Conservation (phyloP, 140 eudicot genomes). For the Ambrosia hybrid region DNA sequence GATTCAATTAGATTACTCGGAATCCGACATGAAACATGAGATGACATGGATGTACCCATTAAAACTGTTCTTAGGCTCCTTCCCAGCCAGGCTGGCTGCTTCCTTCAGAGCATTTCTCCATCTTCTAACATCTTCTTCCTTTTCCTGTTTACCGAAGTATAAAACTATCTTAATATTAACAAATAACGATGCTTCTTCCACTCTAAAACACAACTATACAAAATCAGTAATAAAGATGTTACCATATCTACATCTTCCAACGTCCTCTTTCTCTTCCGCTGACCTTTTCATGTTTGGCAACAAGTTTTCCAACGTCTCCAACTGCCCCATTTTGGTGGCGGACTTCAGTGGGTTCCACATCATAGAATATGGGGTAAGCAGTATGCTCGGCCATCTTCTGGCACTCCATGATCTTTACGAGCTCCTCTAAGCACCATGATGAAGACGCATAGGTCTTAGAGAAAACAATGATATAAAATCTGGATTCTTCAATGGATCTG, state of each 20-base stretch:
- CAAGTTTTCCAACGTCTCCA: not conserved
- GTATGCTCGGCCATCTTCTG: not conserved
- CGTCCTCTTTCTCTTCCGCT: not conserved
- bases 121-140: not conserved
- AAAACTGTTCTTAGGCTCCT: constrained; percentile 9
- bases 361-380: not conserved
- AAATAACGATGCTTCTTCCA: too few species aligned
- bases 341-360: not conserved
- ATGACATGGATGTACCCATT: constrained; percentile 1
- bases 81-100: constrained; percentile 10
- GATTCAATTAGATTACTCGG: not conserved
- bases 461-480: not conserved
- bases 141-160: too few species aligned
- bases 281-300: not conserved
- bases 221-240: too few species aligned
- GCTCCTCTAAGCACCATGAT: not conserved
- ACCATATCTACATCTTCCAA: not conserved
- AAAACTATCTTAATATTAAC: too few species aligned
- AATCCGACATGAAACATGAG: not conserved
- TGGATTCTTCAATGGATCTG: too few species aligned
- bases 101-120: constrained; percentile 27
- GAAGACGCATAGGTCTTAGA: not conserved
- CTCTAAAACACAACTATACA: too few species aligned
- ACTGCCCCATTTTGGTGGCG: not conserved
- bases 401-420: not conserved